These are phyloP conservation scores for Didymosphaeria variabile DNA, from an alignment of 2,329 filamentous ascomycete genomes.

Conservation along the genomic window DNA sequence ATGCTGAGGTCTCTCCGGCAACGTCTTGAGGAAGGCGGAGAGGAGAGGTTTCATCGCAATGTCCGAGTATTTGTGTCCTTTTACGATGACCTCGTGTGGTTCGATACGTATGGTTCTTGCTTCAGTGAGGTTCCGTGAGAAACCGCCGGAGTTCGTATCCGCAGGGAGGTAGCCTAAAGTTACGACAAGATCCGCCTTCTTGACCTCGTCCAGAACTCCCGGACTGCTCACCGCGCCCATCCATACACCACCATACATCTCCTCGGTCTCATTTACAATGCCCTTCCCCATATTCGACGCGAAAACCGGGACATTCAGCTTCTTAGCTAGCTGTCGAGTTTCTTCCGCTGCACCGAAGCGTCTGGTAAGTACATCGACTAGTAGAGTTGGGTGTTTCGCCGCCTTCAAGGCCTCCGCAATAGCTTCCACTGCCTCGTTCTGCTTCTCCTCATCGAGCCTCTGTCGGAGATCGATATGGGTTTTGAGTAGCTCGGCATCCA, in stretches of 20 bases:
- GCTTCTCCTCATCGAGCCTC: slow-evolving; percentile 34
- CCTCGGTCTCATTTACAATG: slow-evolving; percentile 53
- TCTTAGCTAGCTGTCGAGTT: slow-evolving; percentile 43
- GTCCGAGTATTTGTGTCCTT: slow-evolving; percentile 42
- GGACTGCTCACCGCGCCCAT: slow-evolving; percentile 51
- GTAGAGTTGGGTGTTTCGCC: slow-evolving; percentile 49
- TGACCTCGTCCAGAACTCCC: slow-evolving; percentile 49
- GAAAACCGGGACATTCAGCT: slow-evolving; percentile 50
- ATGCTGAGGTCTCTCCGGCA: slow-evolving; percentile 37
- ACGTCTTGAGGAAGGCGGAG: slow-evolving; percentile 31
- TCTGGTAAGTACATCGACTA: slow-evolving; percentile 52
- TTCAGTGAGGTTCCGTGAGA: slow-evolving; percentile 47
- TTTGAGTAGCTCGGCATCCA: slow-evolving; percentile 45
- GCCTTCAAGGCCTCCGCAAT: slow-evolving; percentile 43
- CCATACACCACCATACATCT: slow-evolving; percentile 53
- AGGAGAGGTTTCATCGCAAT: slow-evolving; percentile 51
- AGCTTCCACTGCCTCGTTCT: slow-evolving; percentile 45
- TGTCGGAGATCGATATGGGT: slow-evolving; percentile 48
- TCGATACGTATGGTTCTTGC: slow-evolving; percentile 48
- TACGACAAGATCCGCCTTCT: slow-evolving; percentile 49
- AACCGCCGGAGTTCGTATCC: slow-evolving; percentile 56
- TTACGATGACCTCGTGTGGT: slow-evolving; percentile 47
- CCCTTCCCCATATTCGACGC: slow-evolving; percentile 55
- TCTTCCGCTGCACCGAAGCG: slow-evolving; percentile 50
- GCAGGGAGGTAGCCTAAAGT: slow-evolving; percentile 52